Evolutionary conservation across 306 rosid genomes (phyloP).

Genomic region (Fagus crenata): DNA sequence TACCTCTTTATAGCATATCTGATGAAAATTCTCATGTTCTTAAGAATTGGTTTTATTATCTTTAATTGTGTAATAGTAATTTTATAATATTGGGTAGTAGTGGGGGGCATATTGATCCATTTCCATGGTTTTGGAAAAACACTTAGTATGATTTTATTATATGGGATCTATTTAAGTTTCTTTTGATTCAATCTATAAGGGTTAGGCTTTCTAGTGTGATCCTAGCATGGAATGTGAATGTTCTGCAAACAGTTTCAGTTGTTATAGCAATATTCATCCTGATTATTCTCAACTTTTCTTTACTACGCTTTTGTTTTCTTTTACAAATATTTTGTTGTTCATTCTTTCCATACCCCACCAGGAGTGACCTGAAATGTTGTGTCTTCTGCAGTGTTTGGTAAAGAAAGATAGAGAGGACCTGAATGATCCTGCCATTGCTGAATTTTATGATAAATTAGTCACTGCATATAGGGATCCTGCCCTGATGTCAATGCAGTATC

Average conservation of each 20-base stretch:
- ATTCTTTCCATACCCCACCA: conserved; percentile 13
- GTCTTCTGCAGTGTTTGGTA: conserved; percentile 58
- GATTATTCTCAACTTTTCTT: conserved; percentile 12
- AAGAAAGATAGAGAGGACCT: conserved; percentile 71
- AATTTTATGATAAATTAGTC: conserved; percentile 50
- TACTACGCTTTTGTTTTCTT: neutral
- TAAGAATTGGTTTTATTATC: too few species aligned
- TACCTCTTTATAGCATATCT: neutral
- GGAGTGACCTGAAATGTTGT: conserved; percentile 4
- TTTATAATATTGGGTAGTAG: too few species aligned
- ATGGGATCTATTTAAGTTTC: too few species aligned
- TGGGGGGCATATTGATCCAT: too few species aligned
- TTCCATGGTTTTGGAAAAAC: too few species aligned
- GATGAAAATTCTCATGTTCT: neutral
- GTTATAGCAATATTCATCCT: conserved; percentile 9
- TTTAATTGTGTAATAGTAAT: too few species aligned
- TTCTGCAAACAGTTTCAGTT: neutral
- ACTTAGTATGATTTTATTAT: too few species aligned
- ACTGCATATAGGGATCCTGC: conserved; percentile 68
- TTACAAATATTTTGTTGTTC: neutral
- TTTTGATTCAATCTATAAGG: too few species aligned
- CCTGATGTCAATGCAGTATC: conserved; percentile 41
- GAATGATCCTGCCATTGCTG: conserved; percentile 46
- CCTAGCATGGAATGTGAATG: too few species aligned
- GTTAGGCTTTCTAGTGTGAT: too few species aligned